Evolutionary conservation across 2,329 filamentous ascomycete species (phyloP).

Genomic region (Aspergillus sp.): DNA sequence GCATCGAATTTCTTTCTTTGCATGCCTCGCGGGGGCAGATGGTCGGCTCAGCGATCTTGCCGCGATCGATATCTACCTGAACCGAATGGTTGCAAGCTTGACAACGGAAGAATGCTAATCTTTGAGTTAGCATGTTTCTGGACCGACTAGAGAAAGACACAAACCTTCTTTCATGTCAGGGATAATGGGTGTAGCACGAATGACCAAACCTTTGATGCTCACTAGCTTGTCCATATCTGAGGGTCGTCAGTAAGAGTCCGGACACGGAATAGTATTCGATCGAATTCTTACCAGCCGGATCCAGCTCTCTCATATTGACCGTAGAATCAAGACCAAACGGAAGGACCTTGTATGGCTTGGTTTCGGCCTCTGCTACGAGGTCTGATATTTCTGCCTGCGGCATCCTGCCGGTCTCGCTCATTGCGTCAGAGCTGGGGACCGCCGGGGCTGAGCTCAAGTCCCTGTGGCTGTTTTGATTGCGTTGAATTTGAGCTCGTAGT

Average conservation of each 20-base stretch:
- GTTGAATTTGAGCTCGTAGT: conserved; percentile 57
- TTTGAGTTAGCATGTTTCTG: neutral
- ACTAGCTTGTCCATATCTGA: conserved; percentile 93
- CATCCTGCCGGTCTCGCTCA: conserved; percentile 42
- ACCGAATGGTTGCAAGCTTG: conserved; percentile 89
- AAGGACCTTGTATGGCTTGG: conserved; percentile 78
- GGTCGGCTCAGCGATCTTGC: conserved; percentile 93
- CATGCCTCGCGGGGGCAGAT: conserved; percentile 82
- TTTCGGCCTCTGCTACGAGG: conserved; percentile 72
- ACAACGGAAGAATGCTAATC: conserved; percentile 88
- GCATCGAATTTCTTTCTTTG: conserved; percentile 89
- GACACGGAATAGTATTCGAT: too few relatives aligned
- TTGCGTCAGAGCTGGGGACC: conserved; percentile 76
- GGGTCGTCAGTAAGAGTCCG: conserved; percentile 12
- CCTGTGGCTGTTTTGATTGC: conserved; percentile 50
- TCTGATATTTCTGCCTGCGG: conserved; percentile 61
- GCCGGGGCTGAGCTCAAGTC: conserved; percentile 71
- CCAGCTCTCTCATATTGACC: conserved; percentile 89
- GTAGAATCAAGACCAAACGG: conserved; percentile 85
- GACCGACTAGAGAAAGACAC: conserved; percentile 6
- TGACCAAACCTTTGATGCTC: conserved; percentile 92
- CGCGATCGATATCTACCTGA: conserved; percentile 87
- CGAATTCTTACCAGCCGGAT: conserved; percentile 67
- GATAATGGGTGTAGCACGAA: conserved; percentile 92
- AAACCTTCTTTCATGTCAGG: conserved; percentile 91